Base-by-base conservation (phyloP, 2,329 filamentous ascomycete genomes). In the Hawksworthiomyces lignivorus region DNA sequence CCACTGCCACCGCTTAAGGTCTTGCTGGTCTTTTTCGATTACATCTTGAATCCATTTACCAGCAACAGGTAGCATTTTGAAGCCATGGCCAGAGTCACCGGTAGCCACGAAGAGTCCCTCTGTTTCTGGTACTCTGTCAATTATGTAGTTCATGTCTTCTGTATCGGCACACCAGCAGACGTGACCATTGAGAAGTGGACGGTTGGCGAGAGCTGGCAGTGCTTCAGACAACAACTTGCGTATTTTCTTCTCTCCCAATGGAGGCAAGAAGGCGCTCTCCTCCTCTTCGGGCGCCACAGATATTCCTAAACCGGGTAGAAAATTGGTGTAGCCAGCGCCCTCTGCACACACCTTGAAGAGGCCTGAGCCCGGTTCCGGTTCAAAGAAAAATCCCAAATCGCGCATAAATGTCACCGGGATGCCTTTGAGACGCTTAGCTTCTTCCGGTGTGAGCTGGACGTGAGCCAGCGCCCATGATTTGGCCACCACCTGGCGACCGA, bases 151-250 rank as follows among this genome's bases (percentile, higher is more conserved):
- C 1, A 74, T 77, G 50, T 80, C 73, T 8, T 58, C 62, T 0
- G 74, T 76, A 50, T 82, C 78, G 1, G 75, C 74, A 47, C 76
- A 77, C 77, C 77, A 82, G 52, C 77, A 82, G n/a, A 82, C 56
- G 2, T 64, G 67, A 51, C 69, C 68, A 21, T 69, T 62, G 2
- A 80, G 68, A n/a, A 81, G 60, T 0, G 75, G 75, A 4, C 76
- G 54, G n/a, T 76, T 64, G 0, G 69, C 67, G 19, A 80, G 61
- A 32, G 58, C 59, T 0, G 75, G 75, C 0, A 80, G 60, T 0
- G 72, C 71, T 39, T 77, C 64, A 7, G 55, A 50, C 3, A 80
- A 59, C 26, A 80, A 56, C 29, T 63, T 57, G 9, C 73, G 65
- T 31, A 79, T 58, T 50, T 69, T 67, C 17, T 50, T 50, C 54